These are phyloP conservation scores for Mycotypha africana DNA, from an alignment of 371 early-diverging fungal genomes.

Conservation along the genomic window DNA sequence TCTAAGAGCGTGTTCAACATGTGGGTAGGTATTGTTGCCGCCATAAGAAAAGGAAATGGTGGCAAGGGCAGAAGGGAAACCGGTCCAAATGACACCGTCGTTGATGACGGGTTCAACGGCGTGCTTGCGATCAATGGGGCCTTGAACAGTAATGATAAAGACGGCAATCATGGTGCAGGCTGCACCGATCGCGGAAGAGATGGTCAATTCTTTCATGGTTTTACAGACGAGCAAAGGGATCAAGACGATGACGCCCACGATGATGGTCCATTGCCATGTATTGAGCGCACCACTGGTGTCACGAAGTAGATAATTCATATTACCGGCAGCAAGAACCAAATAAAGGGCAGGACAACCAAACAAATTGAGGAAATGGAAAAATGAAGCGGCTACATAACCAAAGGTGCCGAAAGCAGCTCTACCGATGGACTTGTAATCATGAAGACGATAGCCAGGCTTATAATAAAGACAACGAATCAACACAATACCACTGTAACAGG, in stretches of 20 bases:
- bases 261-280: conserved; percentile 50
- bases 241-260: conserved; percentile 60
- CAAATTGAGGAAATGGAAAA: conserved; percentile 64
- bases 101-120: conserved; percentile 9
- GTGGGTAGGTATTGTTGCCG: conserved; percentile 42
- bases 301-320: conserved; percentile 48
- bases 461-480: conserved; percentile 34
- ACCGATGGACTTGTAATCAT: conserved; percentile 58
- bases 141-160: conserved; percentile 35
- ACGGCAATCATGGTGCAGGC: conserved; percentile 48
- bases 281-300: conserved; percentile 26
- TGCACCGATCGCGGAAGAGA: conserved; percentile 42
- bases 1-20: conserved; percentile 74
- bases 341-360: conserved; percentile 75
- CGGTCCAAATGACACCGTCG: conserved; percentile 35
- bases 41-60: conserved; percentile 51
- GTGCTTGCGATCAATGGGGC: conserved; percentile 23
- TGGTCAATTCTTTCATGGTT: conserved; percentile 75
- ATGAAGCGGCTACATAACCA: conserved; percentile 54
- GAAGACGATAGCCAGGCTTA: conserved; percentile 47
- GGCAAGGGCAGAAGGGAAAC: conserved; percentile 46
- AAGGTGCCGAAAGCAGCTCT: conserved; percentile 56
- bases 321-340: conserved; percentile 67
- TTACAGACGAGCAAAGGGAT: conserved; percentile 68
- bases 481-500: conserved; percentile 34